phyloP scores from a whole-genome alignment of 2,329 filamentous ascomycete species.

The Colletotrichum tamarilloi region DNA sequence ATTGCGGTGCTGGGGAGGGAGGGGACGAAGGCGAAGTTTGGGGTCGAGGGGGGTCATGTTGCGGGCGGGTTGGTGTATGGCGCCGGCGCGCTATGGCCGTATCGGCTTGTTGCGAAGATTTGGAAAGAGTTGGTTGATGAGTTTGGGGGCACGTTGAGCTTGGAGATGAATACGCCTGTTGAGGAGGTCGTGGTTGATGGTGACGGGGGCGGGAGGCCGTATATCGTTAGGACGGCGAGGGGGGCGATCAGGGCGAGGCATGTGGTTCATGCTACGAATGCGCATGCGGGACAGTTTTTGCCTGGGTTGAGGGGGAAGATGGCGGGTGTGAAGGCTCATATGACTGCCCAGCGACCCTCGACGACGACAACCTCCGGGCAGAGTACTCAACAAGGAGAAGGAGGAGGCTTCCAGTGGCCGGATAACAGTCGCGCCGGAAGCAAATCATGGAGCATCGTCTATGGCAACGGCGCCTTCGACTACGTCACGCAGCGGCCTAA shows the following conservation, averaged over 20 bases:
- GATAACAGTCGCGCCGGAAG: slow-evolving; percentile 51
- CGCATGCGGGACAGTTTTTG: slow-evolving; percentile 61
- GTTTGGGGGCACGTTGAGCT: slow-evolving; percentile 46
- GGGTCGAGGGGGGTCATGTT: slow-evolving; percentile 45
- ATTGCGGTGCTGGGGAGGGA: slow-evolving; percentile 47
- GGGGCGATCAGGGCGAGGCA: slow-evolving; percentile 59
- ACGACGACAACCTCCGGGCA: neutral
- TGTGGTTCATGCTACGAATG: slow-evolving; percentile 70
- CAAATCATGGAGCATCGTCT: slow-evolving; percentile 63
- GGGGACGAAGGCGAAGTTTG: slow-evolving; percentile 50
- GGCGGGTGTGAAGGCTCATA: slow-evolving; percentile 58
- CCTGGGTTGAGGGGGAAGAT: slow-evolving; percentile 58
- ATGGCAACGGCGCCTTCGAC: slow-evolving; percentile 55
- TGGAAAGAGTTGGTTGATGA: slow-evolving; percentile 53
- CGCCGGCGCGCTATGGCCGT: slow-evolving; percentile 63
- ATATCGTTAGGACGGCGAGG: slow-evolving; percentile 56
- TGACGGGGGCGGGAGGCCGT: slow-evolving; percentile 42
- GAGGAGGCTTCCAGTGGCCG: slow-evolving; percentile 41
- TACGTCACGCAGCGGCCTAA: slow-evolving; percentile 61
- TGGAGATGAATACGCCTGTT: slow-evolving; percentile 51
- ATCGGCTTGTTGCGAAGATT: slow-evolving; percentile 58
- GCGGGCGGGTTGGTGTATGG: slow-evolving; percentile 56
- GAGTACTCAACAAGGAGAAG: neutral
- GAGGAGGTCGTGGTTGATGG: slow-evolving; percentile 40
- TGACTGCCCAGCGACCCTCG: slow-evolving; percentile 61